Evolutionary conservation across 805 yeast species (phyloP).

Genomic region (Scheffersomyces stipitis): DNA sequence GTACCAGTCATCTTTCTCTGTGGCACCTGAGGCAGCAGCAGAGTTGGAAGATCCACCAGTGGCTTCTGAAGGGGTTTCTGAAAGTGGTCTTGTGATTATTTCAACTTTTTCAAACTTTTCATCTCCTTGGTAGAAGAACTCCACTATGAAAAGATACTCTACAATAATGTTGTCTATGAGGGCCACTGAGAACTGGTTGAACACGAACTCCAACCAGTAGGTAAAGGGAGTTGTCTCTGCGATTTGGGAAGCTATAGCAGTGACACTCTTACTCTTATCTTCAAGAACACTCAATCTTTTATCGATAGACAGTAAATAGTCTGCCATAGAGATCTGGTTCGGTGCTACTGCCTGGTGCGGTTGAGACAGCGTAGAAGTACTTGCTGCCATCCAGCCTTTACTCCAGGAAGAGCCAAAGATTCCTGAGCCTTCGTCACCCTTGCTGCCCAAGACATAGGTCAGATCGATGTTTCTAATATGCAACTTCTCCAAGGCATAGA

Average conservation of each 20-base stretch:
- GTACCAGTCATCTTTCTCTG: conserved; percentile 29
- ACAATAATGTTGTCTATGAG: conserved; percentile 73
- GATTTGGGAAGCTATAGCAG: conserved; percentile 77
- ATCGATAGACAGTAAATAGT: conserved; percentile 53
- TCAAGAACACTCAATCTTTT: conserved; percentile 58
- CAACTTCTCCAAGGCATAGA: conserved; percentile 67
- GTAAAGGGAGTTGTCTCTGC: conserved; percentile 72
- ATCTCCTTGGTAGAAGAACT: conserved; percentile 59
- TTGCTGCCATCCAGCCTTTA: conserved; percentile 23
- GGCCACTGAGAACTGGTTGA: conserved; percentile 70
- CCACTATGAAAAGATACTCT: conserved; percentile 71
- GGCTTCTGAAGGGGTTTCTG: conserved; percentile 10
- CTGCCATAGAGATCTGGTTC: conserved; percentile 35
- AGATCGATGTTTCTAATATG: conserved; percentile 56
- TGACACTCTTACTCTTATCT: conserved; percentile 31
- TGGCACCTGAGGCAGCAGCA: conserved; percentile 5
- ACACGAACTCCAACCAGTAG: conserved; percentile 72
- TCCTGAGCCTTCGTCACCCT: conserved; percentile 24
- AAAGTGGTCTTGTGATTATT: background rate
- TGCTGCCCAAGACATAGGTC: conserved; percentile 53
- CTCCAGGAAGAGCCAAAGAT: conserved; percentile 19
- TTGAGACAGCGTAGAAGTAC: conserved; percentile 3
- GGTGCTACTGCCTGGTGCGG: conserved; percentile 12
- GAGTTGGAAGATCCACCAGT: conserved; percentile 1
- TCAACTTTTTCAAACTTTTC: conserved; percentile 31